Evolutionary conservation across 164 flowering plant species (phyloP), one percentile per base, ranked within the genome.

Genomic region (Umbilicus rupestris): DNA sequence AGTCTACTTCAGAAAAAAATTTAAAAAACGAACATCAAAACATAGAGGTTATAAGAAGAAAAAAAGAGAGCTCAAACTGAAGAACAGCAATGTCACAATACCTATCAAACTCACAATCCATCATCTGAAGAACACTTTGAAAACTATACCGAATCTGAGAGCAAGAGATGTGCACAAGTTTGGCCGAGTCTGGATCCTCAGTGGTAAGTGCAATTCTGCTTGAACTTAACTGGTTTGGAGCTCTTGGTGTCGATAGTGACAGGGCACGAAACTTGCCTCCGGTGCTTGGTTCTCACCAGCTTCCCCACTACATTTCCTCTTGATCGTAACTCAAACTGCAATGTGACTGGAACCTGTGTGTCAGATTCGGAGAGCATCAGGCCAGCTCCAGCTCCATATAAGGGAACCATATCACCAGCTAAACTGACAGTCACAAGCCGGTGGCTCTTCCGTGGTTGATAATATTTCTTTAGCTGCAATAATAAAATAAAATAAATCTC

Each of bases 281-380:
- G 62, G 67, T 86, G 89, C 70, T 65, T 84, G 11, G 84, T 76
- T 68, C 69, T 84, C 68, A 95, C 99, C 66, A 95, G 69, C 72
- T 91, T 91, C 52, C 99, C 99, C 10, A 95, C 92, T 63, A 95
- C 94, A 30, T 89, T 49, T 6, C 94, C 97, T 63, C 85, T 68
- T 12, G 97, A 74, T 20, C 71, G 73, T 35, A 91, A 65, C 57
- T 80, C 87, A 64, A 91, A 87, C 49, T 85, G 79, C 44, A 95
- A 60, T 8, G 31, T 82, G 73, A 91, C 68, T 42, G 97, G 92
- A 66, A 91, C 83, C 50, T 72, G 73, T 22, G 73, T 80, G 1
- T 66, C 75, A 52, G 45, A 80, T n/a, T 69, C 72, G 1, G 87
- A 71, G 10, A 68, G 75, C 8, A 71, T 68, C 41, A 95, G 72